These are phyloP conservation scores for Epichloe sylvatica DNA, from an alignment of 2,329 filamentous ascomycete species.

Conservation along the genomic window DNA sequence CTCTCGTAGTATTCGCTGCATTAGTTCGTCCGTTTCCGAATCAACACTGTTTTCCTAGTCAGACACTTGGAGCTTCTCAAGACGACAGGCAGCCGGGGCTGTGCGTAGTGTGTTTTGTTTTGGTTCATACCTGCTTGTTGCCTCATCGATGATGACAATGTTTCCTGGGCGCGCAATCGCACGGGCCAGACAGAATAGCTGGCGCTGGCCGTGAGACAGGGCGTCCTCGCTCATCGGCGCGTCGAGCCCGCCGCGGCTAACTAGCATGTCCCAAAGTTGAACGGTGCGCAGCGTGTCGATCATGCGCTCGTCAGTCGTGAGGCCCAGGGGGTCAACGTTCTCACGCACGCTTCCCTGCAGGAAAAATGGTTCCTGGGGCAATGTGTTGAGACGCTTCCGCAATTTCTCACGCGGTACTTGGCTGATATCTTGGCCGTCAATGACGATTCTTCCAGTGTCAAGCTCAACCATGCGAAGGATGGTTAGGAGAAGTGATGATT, in stretches of 20 bases:
- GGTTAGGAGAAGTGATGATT: slow-evolving; percentile 24
- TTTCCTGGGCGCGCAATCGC: slow-evolving; percentile 21
- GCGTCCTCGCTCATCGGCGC: slow-evolving; percentile 16
- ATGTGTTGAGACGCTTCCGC: slow-evolving; percentile 22
- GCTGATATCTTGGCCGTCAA: slow-evolving; percentile 29
- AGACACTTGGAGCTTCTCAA: background rate
- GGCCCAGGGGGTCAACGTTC: slow-evolving; percentile 32
- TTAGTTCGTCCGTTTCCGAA: slow-evolving; percentile 18
- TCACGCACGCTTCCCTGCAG: slow-evolving; percentile 32
- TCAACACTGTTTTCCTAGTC: slow-evolving; percentile 17
- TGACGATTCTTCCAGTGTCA: slow-evolving; percentile 24
- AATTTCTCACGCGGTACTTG: slow-evolving; percentile 12
- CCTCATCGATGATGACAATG: slow-evolving; percentile 26
- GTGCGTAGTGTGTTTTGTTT: background rate
- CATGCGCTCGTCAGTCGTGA: slow-evolving; percentile 26
- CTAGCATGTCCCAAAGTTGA: slow-evolving; percentile 27
- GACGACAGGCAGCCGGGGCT: no score
- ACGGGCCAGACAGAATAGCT: slow-evolving; percentile 27
- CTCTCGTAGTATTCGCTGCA: slow-evolving; percentile 18
- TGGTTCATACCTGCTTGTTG: slow-evolving; percentile 15
- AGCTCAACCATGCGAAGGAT: slow-evolving; percentile 35
- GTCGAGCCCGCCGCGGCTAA: slow-evolving; percentile 25
- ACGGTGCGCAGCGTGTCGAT: slow-evolving; percentile 30
- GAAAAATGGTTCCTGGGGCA: slow-evolving; percentile 39
- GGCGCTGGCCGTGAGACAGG: slow-evolving; percentile 29